A percentile compares a stretch with the other conserved stretches of the same genome.
Evolutionary conservation across 2,329 filamentous ascomycete species (phyloP).

Genomic region (Paracamarosporium sp.): DNA sequence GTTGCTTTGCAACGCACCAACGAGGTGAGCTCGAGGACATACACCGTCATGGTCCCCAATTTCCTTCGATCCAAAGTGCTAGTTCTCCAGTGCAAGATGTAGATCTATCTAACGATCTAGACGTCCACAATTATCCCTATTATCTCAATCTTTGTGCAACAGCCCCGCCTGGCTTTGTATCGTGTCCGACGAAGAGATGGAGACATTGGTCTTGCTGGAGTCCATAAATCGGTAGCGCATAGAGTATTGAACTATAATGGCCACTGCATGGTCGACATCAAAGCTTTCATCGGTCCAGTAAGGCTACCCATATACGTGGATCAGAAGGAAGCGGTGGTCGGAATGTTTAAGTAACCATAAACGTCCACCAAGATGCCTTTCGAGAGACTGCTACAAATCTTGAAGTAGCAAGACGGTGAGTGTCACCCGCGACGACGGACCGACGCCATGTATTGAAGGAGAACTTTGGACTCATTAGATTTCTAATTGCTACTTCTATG

Average conservation of each 20-base stretch:
- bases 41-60: too few relatives aligned
- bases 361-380: slow-evolving; percentile 26
- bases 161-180: slow-evolving; percentile 15
- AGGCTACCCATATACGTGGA: slow-evolving; percentile 20
- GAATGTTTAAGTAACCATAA: slow-evolving; percentile 31
- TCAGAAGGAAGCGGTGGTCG: slow-evolving; percentile 23
- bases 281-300: background rate
- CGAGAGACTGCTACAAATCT: slow-evolving; percentile 15
- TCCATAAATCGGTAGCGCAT: background rate
- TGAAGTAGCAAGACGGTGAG: too few relatives aligned
- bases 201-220: background rate
- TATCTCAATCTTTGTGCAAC: slow-evolving; percentile 17
- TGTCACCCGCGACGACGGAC: too few relatives aligned
- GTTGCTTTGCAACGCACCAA: too few relatives aligned
- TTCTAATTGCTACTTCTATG: background rate
- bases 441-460: too few relatives aligned
- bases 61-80: too few relatives aligned
- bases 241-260: background rate
- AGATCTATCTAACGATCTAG: slow-evolving; percentile 20
- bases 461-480: too few relatives aligned
- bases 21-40: too few relatives aligned
- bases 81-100: slow-evolving; percentile 15
- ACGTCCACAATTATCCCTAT: slow-evolving; percentile 23
- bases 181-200: background rate
- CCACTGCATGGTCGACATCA: background rate